These are phyloP conservation scores for Eremomyces bilateralis DNA, from an alignment of 495 filamentous ascomycete genomes.

Conservation along the genomic window DNA sequence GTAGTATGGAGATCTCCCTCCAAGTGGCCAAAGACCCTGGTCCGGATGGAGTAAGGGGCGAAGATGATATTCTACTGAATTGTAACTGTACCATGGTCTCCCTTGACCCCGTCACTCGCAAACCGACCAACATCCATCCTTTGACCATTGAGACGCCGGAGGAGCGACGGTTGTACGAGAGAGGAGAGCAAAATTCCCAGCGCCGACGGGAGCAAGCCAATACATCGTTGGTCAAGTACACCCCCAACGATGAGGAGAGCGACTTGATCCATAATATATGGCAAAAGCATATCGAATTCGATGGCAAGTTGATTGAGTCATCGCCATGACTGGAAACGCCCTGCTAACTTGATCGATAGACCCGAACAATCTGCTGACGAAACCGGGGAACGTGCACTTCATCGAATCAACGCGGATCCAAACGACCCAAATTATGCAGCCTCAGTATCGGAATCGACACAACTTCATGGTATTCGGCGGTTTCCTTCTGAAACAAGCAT, in stretches of 20 bases:
- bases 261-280: slow-evolving; percentile 64
- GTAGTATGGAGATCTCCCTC: slow-evolving; percentile 61
- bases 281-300: slow-evolving; percentile 48
- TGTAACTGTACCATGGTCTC: slow-evolving; percentile 78
- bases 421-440: slow-evolving; percentile 68
- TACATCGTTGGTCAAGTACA: slow-evolving; percentile 42
- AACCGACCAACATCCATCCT: slow-evolving; percentile 29
- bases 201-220: slow-evolving; percentile 47
- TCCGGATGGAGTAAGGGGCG: slow-evolving; percentile 32
- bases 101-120: slow-evolving; percentile 51
- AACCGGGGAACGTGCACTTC: slow-evolving; percentile 39
- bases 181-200: slow-evolving; percentile 51
- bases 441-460: slow-evolving; percentile 66
- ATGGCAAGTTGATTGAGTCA: slow-evolving; percentile 20
- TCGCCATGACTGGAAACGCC: neutral
- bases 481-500: slow-evolving; percentile 60
- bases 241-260: slow-evolving; percentile 56
- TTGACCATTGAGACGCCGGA: slow-evolving; percentile 45
- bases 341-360: slow-evolving; percentile 19
- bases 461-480: slow-evolving; percentile 86
- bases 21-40: slow-evolving; percentile 44
- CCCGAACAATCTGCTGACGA: slow-evolving; percentile 31
- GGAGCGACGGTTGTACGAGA: slow-evolving; percentile 42
- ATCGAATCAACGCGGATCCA: slow-evolving; percentile 48
- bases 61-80: slow-evolving; percentile 51